These are phyloP conservation scores for Aspergillus udagawae DNA, from an alignment of 2,329 filamentous ascomycete genomes.

Conservation along the genomic window DNA sequence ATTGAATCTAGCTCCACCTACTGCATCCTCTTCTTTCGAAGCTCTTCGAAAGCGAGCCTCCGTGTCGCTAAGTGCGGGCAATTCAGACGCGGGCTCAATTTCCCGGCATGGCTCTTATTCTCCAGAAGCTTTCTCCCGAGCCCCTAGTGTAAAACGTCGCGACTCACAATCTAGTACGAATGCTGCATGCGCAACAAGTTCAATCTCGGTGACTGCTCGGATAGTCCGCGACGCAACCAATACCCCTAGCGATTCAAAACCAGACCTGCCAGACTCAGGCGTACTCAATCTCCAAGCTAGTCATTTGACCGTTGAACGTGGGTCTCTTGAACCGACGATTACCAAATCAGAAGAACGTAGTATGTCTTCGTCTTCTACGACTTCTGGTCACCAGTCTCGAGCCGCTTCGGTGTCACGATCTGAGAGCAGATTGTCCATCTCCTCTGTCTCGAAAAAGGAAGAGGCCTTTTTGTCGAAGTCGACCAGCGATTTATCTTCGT, in stretches of 20 bases:
- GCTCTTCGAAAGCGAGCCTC: constrained; percentile 45
- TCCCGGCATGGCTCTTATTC: constrained; percentile 26
- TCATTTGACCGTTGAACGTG: constrained; percentile 62
- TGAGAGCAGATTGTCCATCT: constrained; percentile 38
- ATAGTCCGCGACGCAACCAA: constrained; percentile 64
- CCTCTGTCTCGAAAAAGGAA: constrained; percentile 37
- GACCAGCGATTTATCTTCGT: constrained; percentile 31
- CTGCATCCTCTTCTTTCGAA: constrained; percentile 58
- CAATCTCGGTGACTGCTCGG: constrained; percentile 81
- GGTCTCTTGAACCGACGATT: constrained; percentile 30
- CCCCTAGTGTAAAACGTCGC: constrained; percentile 28
- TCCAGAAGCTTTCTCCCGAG: constrained; percentile 26
- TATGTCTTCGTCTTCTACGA: constrained; percentile 38
- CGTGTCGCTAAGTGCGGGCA: constrained; percentile 27
- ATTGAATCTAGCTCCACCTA: constrained; percentile 44
- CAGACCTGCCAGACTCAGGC: constrained; percentile 27
- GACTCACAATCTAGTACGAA: constrained; percentile 25
- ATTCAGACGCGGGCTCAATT: constrained; percentile 18
- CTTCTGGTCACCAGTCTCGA: constrained; percentile 40
- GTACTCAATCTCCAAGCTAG: constrained; percentile 50
- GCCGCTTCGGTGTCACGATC: constrained; percentile 30
- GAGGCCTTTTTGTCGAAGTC: constrained; percentile 25
- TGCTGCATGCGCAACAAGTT: constrained; percentile 50
- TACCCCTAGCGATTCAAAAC: constrained; percentile 32
- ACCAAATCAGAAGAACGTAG: constrained; percentile 31